Conservation (phyloP, 371 early-diverging fungal genomes). For the Mortierella sp. region DNA sequence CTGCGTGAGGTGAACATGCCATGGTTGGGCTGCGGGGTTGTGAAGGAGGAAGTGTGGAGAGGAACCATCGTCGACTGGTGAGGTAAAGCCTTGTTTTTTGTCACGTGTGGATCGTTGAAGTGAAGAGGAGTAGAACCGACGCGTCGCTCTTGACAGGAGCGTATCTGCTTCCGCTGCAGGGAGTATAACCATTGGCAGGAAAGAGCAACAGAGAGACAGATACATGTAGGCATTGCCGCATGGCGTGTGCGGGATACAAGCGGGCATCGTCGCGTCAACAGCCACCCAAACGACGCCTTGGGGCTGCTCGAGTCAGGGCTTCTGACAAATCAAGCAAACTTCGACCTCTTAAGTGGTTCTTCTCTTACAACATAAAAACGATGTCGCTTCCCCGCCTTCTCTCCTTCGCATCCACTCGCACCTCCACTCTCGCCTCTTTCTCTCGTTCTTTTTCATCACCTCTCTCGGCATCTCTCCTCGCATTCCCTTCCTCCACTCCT, state of each 20-base stretch:
- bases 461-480: not conserved
- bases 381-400: not conserved
- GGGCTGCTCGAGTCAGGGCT: not conserved
- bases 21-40: constrained; percentile 10
- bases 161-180: too few species aligned
- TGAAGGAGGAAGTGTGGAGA: constrained; percentile 13
- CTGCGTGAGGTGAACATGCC: not conserved
- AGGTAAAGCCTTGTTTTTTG: too few species aligned
- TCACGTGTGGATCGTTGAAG: not conserved
- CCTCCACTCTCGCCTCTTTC: not conserved
- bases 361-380: not conserved
- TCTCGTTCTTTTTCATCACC: not conserved
- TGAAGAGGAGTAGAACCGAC: not conserved
- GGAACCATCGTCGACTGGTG: not conserved
- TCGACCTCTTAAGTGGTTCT: not conserved
- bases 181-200: too few species aligned
- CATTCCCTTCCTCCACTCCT: not conserved
- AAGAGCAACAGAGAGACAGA: too few species aligned
- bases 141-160: not conserved
- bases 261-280: not conserved
- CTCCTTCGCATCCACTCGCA: not conserved
- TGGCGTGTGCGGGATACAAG: not conserved
- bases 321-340: not conserved
- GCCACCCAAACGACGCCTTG: not conserved
- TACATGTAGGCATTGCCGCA: not conserved